Evolutionary conservation across 495 filamentous ascomycete genomes (phyloP), one percentile per base, ranked within the genome.

Genomic region (Neurospora intermedia): DNA sequence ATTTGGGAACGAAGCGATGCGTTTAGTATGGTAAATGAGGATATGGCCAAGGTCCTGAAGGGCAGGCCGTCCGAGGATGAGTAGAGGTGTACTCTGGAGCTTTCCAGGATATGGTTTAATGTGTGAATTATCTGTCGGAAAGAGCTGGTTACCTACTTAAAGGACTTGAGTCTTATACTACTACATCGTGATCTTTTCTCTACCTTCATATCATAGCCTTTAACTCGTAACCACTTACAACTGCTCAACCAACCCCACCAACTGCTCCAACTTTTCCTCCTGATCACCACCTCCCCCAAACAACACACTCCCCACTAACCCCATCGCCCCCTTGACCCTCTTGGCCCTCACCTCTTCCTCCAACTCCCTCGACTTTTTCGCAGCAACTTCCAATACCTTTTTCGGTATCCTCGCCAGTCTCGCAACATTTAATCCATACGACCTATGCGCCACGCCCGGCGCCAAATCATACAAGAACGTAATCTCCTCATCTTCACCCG

Each of bases 361-460:
- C 77, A 99, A 76, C 81, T 95, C 89, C 40, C 84, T 84, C 77
- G 92, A 96, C 84, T 96, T 97, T 71, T 85, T 80, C 27, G 87
- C 89, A 11, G 96, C 96, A 41, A 93, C 84, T 27, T 95, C 91
- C 27, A 98, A 78, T 42, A 97, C 89, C 18, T 86, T 81, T 16
- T 86, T 82, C 6, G 96, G 94, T 40, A 99, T 85, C 70, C 92
- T 91, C 41, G 96, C 96, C 70, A 99, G 79, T 40, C 92, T 84
- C 7, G 96, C 96, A 35, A 98, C 96, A 80, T 98, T 98, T 18
- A 99, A 81, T 4, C 96, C 96, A 78, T 99, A 99, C 43, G 90
- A 94, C 15, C 96, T 87, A 84, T 97, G 94, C 13, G 96, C 95
- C 4, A 96, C 91, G 0, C 96, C 96, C 73, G 95, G 93, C 4